phyloP scores from a whole-genome alignment of 2,329 filamentous ascomycete species.

The Fusarium sterilihyphosum region DNA sequence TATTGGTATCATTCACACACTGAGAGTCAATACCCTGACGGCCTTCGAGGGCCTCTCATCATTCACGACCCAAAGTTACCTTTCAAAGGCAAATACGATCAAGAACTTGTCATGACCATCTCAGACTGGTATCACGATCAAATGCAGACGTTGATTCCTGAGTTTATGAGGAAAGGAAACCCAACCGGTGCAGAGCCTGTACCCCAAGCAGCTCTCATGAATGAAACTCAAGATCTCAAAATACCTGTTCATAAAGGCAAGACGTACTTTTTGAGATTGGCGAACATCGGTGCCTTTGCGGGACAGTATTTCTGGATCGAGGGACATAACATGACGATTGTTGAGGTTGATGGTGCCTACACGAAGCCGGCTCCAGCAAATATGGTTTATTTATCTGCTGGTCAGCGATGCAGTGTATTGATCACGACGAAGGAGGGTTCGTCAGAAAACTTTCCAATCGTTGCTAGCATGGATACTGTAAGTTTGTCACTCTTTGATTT shows the following conservation, averaged over 20 bases:
- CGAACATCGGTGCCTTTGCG: slow-evolving; percentile 79
- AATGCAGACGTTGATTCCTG: slow-evolving; percentile 57
- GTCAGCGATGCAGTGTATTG: slow-evolving; percentile 72
- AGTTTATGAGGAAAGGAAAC: slow-evolving; percentile 64
- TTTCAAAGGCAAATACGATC: slow-evolving; percentile 65
- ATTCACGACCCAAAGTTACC: slow-evolving; percentile 70
- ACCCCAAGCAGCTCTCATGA: slow-evolving; percentile 74
- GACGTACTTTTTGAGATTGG: slow-evolving; percentile 55
- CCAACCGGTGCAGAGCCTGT: slow-evolving; percentile 71
- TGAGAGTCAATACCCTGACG: slow-evolving; percentile 75
- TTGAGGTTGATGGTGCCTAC: slow-evolving; percentile 80
- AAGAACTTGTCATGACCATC: slow-evolving; percentile 72
- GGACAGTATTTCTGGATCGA: slow-evolving; percentile 74
- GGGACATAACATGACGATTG: slow-evolving; percentile 72
- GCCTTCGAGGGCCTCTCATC: slow-evolving; percentile 71
- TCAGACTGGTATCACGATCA: slow-evolving; percentile 77
- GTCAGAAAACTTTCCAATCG: slow-evolving; percentile 71
- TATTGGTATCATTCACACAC: slow-evolving; percentile 84
- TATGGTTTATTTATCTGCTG: slow-evolving; percentile 73
- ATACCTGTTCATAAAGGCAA: slow-evolving; percentile 70
- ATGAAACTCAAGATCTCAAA: slow-evolving; percentile 71
- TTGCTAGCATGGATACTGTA: slow-evolving; percentile 75
- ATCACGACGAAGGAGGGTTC: slow-evolving; percentile 70
- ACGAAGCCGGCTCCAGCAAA: slow-evolving; percentile 67
- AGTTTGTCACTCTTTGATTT: slow-evolving; percentile 18